Evolutionary conservation across 2,329 filamentous ascomycete genomes (phyloP).

Genomic region (Trichoderma sp.): DNA sequence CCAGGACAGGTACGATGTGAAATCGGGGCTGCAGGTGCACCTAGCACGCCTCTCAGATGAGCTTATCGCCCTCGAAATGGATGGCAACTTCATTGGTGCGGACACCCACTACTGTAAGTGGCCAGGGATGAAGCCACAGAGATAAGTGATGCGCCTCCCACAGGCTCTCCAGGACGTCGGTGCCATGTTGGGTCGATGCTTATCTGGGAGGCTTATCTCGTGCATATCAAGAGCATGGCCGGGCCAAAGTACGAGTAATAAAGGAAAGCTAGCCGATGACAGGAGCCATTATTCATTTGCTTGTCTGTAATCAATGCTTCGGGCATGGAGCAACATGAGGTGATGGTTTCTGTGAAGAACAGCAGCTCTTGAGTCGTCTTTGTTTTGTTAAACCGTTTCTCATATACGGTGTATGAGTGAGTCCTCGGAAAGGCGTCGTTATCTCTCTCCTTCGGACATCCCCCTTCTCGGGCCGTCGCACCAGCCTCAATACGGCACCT

Average conservation of each 20-base stretch:
- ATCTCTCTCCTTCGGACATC: neutral
- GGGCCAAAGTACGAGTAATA: neutral
- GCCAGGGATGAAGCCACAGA: constrained; percentile 15
- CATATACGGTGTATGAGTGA: neutral
- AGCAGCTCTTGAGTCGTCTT: neutral
- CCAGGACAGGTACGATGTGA: constrained; percentile 5
- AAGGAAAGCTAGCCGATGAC: constrained; percentile 10
- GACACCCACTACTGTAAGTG: neutral
- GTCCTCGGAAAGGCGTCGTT: neutral
- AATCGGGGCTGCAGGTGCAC: neutral
- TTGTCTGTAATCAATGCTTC: neutral
- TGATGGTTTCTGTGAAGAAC: neutral
- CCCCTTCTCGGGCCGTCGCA: neutral
- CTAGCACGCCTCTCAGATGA: constrained; percentile 3
- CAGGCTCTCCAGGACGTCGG: constrained; percentile 5
- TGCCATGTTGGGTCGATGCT: constrained; percentile 16
- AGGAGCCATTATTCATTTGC: neutral
- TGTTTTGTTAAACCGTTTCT: neutral
- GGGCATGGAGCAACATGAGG: neutral
- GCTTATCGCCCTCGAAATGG: constrained; percentile 19
- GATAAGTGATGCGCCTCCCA: constrained; percentile 22
- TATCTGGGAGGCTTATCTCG: constrained; percentile 20
- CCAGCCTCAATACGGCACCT: neutral
- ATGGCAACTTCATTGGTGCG: constrained; percentile 9
- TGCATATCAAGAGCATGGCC: neutral